These are phyloP conservation scores for Russula virescens DNA, from an alignment of 768 basidiomycete species.

Conservation along the genomic window DNA sequence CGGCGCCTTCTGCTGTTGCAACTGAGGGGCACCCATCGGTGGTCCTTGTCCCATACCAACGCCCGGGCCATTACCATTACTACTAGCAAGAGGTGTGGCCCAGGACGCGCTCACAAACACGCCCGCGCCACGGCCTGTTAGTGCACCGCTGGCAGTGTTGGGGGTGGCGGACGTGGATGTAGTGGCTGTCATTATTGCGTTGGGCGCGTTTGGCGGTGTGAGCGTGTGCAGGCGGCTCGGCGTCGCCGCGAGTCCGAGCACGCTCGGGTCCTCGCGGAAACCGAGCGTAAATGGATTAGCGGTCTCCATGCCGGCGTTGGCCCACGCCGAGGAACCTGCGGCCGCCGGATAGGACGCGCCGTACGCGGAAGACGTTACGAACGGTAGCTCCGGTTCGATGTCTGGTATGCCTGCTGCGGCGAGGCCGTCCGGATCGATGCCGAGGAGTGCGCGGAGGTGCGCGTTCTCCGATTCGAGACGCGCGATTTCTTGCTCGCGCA, in stretches of 20 bases:
- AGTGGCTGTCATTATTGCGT: constrained; percentile 16
- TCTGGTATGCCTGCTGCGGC: constrained; percentile 49
- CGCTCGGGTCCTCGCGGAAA: constrained; percentile 18
- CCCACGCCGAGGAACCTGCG: constrained; percentile 22
- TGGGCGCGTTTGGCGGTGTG: constrained; percentile 29
- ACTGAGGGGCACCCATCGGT: constrained; percentile 18
- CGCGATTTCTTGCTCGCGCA: constrained; percentile 81
- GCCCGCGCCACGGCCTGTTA: background rate
- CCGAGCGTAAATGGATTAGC: constrained; percentile 27
- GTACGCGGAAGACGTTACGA: background rate
- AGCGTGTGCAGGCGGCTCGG: constrained; percentile 33
- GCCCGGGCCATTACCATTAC: constrained; percentile 6
- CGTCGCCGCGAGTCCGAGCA: constrained; percentile 26
- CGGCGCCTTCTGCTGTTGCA: constrained; percentile 29
- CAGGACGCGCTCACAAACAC: constrained; percentile 20
- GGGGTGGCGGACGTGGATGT: constrained; percentile 20
- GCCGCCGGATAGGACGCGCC: constrained; percentile 9
- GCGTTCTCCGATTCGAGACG: constrained; percentile 82
- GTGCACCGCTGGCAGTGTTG: constrained; percentile 1
- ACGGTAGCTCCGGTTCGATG: constrained; percentile 41
- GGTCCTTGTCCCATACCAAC: background rate
- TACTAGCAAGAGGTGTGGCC: constrained; percentile 10
- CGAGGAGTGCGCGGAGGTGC: constrained; percentile 65
- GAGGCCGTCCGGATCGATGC: constrained; percentile 54
- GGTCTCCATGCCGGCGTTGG: constrained; percentile 26